Conservation (phyloP, 2,329 filamentous ascomycete genomes). For the Capronia coronata region DNA sequence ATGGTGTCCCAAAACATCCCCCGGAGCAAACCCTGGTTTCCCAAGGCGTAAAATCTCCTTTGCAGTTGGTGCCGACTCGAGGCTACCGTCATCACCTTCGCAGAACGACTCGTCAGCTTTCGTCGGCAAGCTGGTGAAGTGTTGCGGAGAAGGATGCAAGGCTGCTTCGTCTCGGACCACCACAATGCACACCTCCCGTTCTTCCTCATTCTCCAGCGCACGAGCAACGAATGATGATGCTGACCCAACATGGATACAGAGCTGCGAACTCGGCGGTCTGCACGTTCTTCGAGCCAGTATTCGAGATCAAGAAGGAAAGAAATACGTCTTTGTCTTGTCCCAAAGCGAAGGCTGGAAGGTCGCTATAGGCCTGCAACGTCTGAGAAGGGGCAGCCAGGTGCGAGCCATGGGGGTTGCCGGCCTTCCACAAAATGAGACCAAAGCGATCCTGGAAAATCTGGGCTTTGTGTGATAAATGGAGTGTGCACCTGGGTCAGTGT, state of each 20-base stretch:
- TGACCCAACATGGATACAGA: slow-evolving; percentile 28
- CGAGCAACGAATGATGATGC: slow-evolving; percentile 11
- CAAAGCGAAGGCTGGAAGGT: slow-evolving; percentile 59
- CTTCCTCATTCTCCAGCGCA: slow-evolving; percentile 14
- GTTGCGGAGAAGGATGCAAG: slow-evolving; percentile 38
- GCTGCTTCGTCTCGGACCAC: slow-evolving; percentile 44
- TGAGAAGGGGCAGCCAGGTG: slow-evolving; percentile 52
- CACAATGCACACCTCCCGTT: slow-evolving; percentile 33
- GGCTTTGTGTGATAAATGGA: slow-evolving; percentile 34
- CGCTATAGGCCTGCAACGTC: slow-evolving; percentile 50
- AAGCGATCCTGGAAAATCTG: slow-evolving; percentile 36
- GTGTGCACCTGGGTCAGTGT: neutral
- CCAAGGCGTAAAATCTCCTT: slow-evolving; percentile 10
- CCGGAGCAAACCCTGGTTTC: slow-evolving; percentile 26
- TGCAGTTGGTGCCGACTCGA: slow-evolving; percentile 11
- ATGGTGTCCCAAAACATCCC: slow-evolving; percentile 58
- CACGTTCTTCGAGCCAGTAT: slow-evolving; percentile 54
- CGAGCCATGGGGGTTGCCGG: slow-evolving; percentile 49
- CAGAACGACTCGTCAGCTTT: slow-evolving; percentile 12
- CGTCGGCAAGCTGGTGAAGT: slow-evolving; percentile 55
- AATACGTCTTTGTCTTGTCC: slow-evolving; percentile 55
- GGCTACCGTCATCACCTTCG: slow-evolving; percentile 6
- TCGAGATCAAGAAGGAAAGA: slow-evolving; percentile 55
- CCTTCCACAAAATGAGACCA: slow-evolving; percentile 44
- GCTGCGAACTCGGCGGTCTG: slow-evolving; percentile 41